Conservation (phyloP, 768 basidiomycete species). For the Clathrus columnatus region DNA sequence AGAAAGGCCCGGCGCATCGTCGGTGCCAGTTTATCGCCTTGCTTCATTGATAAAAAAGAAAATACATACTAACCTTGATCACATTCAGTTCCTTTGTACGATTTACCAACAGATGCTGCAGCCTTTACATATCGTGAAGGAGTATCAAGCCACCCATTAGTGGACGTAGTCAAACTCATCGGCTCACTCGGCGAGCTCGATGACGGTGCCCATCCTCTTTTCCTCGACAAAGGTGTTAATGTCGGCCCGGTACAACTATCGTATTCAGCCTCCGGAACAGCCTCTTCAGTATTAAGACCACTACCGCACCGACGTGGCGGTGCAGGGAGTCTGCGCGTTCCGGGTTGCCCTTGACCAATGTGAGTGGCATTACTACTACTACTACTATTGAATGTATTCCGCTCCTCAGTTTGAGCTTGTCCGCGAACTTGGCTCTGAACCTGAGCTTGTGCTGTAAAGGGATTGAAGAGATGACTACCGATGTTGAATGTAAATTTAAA, state of each 20-base stretch:
- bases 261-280: neutral
- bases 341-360: too few relatives aligned
- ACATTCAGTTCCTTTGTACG: constrained; percentile 11
- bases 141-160: constrained; percentile 60
- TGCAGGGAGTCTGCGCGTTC: constrained; percentile 1
- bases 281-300: constrained; percentile 14
- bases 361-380: neutral
- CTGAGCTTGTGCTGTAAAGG: constrained; percentile 1
- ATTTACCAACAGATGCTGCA: constrained; percentile 10
- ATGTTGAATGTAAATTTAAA: constrained; percentile 11
- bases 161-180: constrained; percentile 41
- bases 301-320: constrained; percentile 12
- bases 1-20: neutral
- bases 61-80: constrained; percentile 25
- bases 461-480: constrained; percentile 1
- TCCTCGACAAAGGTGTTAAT: constrained; percentile 35
- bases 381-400: neutral
- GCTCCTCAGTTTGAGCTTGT: neutral
- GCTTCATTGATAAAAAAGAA: neutral
- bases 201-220: constrained; percentile 68
- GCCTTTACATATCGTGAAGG: constrained; percentile 50
- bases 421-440: neutral
- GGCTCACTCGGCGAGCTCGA: constrained; percentile 47
- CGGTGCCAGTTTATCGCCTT: neutral
- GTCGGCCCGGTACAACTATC: constrained; percentile 19